Percentiles rank a stretch among this genome's conserved stretches.
phyloP scores from a whole-genome alignment of 495 filamentous ascomycete genomes.

The Aspergillus asperescens region DNA sequence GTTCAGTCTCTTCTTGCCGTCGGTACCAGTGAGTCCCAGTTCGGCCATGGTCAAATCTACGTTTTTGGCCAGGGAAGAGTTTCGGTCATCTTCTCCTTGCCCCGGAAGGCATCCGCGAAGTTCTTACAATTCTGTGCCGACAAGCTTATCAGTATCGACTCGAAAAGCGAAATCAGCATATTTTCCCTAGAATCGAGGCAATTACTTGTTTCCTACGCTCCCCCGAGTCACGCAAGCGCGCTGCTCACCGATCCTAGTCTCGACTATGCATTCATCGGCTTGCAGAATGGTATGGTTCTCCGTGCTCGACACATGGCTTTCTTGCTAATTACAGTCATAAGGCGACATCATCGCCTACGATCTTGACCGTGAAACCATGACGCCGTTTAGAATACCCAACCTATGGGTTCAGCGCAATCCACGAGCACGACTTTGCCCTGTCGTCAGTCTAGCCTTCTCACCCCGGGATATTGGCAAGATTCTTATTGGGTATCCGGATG shows the following conservation, averaged over 20 bases:
- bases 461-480: slow-evolving; percentile 91
- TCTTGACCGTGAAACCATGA: slow-evolving; percentile 70
- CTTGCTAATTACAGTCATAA: slow-evolving; percentile 26
- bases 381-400: slow-evolving; percentile 75
- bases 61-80: slow-evolving; percentile 84
- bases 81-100: slow-evolving; percentile 58
- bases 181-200: slow-evolving; percentile 65
- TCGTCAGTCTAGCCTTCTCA: slow-evolving; percentile 77
- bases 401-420: slow-evolving; percentile 68
- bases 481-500: slow-evolving; percentile 79
- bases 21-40: slow-evolving; percentile 77
- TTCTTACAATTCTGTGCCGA: slow-evolving; percentile 70
- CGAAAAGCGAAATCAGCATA: slow-evolving; percentile 73
- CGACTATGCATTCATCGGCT: slow-evolving; percentile 82
- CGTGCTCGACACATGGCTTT: too few relatives aligned
- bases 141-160: slow-evolving; percentile 76
- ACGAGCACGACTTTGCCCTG: slow-evolving; percentile 49
- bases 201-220: slow-evolving; percentile 58
- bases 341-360: slow-evolving; percentile 86
- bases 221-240: slow-evolving; percentile 64
- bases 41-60: slow-evolving; percentile 76
- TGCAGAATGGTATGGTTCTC: slow-evolving; percentile 54
- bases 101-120: slow-evolving; percentile 62
- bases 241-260: slow-evolving; percentile 78
- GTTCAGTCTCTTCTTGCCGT: slow-evolving; percentile 91